These are phyloP conservation scores for Hemileccinum impolitum DNA, from an alignment of 768 basidiomycete genomes.

Conservation along the genomic window DNA sequence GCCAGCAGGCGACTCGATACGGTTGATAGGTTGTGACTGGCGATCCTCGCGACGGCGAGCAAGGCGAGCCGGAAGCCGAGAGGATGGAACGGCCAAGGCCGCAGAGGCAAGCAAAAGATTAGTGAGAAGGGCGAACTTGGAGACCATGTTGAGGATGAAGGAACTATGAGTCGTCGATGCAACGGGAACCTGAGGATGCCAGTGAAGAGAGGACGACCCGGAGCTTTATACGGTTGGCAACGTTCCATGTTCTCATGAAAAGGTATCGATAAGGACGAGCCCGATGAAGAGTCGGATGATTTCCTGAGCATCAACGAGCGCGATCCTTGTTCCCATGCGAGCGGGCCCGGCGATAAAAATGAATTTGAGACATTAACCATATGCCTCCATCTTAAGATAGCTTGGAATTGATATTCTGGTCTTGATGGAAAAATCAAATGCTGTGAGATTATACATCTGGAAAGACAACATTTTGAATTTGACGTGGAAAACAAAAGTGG, in stretches of 20 bases:
- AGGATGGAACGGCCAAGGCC: conserved; percentile 16
- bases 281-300: not conserved
- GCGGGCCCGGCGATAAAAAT: not conserved
- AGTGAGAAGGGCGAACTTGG: conserved; percentile 12
- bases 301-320: not conserved
- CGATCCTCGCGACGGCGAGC: conserved; percentile 13
- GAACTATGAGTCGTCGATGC: conserved; percentile 1
- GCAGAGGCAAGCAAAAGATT: conserved; percentile 19
- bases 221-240: conserved; percentile 12
- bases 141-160: conserved; percentile 14
- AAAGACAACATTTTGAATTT: too few relatives aligned
- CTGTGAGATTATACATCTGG: not conserved
- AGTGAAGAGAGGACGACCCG: not conserved
- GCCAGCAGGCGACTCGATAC: not conserved
- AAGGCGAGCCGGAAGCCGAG: conserved; percentile 10
- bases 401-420: not conserved
- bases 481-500: too few relatives aligned
- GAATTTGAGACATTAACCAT: not conserved
- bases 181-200: not conserved
- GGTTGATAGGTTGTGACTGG: conserved; percentile 11
- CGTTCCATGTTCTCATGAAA: conserved; percentile 1
- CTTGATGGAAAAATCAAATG: not conserved
- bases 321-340: not conserved
- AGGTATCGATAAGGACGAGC: not conserved
- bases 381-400: not conserved